Evolutionary conservation across 78 protist genomes (phyloP).

Genomic region (Dictyostelium firmibasis): DNA sequence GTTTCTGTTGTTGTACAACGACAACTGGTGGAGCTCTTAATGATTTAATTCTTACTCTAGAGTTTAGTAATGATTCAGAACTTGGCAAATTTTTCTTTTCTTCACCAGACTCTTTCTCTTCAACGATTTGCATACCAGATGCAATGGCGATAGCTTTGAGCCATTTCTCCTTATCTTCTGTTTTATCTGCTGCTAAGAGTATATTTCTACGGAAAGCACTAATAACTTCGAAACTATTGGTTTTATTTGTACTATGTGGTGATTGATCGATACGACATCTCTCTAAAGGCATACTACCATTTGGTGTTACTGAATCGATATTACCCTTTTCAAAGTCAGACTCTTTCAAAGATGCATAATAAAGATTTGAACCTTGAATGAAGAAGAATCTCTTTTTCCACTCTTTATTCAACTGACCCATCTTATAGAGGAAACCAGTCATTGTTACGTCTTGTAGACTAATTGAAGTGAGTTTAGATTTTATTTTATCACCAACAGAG

Average conservation of each 20-base stretch:
- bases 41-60: constrained; percentile 17
- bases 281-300: constrained; percentile 40
- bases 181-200: constrained; percentile 10
- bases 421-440: constrained; percentile 70
- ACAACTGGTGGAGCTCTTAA: constrained; percentile 31
- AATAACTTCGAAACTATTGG: constrained; percentile 17
- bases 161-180: constrained; percentile 34
- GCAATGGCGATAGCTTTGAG: constrained; percentile 20
- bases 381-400: constrained; percentile 62
- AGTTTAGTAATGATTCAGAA: constrained; percentile 9
- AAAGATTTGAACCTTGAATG: background rate
- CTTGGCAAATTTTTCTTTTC: constrained; percentile 45
- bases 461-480: constrained; percentile 24
- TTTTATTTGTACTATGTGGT: constrained; percentile 21
- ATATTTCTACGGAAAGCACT: constrained; percentile 51
- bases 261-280: constrained; percentile 26
- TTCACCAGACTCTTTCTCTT: background rate
- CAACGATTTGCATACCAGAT: background rate
- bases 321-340: constrained; percentile 13
- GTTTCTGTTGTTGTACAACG: background rate
- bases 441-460: constrained; percentile 15
- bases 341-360: constrained; percentile 17
- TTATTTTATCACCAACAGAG: constrained; percentile 64
- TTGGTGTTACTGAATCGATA: constrained; percentile 23
- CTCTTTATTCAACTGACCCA: constrained; percentile 57